Percentiles rank a stretch among this genome's conserved stretches.
Evolutionary conservation across 208 protist species (phyloP).

Genomic region (Leishmania martiniquensis): DNA sequence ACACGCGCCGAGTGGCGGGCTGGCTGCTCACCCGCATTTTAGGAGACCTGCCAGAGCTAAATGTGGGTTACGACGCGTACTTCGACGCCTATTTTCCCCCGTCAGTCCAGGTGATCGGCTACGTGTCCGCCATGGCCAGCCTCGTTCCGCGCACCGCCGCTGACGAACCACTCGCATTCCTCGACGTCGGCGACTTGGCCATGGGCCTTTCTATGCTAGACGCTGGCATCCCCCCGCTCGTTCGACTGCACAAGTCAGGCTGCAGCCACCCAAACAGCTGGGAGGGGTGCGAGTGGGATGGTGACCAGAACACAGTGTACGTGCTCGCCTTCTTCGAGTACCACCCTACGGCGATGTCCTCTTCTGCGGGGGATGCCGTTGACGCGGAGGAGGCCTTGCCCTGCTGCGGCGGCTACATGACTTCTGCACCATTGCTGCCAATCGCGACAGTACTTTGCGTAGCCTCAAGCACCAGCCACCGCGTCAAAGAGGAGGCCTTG

Average conservation of each 20-base stretch:
- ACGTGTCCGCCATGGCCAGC: constrained; percentile 80
- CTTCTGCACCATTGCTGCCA: constrained; percentile 73
- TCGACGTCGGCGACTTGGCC: constrained; percentile 79
- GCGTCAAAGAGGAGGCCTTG: constrained; percentile 70
- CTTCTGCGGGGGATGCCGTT: neutral
- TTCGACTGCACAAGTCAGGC: constrained; percentile 62
- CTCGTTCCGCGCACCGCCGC: constrained; percentile 51
- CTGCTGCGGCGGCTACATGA: constrained; percentile 73
- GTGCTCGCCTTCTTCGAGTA: constrained; percentile 81
- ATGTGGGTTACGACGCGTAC: constrained; percentile 87
- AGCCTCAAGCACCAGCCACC: constrained; percentile 30
- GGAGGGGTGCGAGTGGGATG: constrained; percentile 68
- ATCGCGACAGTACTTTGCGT: constrained; percentile 81
- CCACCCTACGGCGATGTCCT: constrained; percentile 40
- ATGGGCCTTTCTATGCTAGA: constrained; percentile 86
- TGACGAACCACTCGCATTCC: constrained; percentile 55
- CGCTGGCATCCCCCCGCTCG: constrained; percentile 78
- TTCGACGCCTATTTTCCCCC: constrained; percentile 75
- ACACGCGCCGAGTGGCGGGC: constrained; percentile 74
- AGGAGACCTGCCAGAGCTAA: constrained; percentile 67
- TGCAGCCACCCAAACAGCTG: constrained; percentile 36
- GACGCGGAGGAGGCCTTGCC: constrained; percentile 34
- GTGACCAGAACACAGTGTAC: constrained; percentile 41
- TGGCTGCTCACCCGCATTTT: constrained; percentile 86
- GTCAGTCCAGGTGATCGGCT: constrained; percentile 78